phyloP scores from a whole-genome alignment of 140 eudicot species.

The Erigeron philadelphicus region DNA sequence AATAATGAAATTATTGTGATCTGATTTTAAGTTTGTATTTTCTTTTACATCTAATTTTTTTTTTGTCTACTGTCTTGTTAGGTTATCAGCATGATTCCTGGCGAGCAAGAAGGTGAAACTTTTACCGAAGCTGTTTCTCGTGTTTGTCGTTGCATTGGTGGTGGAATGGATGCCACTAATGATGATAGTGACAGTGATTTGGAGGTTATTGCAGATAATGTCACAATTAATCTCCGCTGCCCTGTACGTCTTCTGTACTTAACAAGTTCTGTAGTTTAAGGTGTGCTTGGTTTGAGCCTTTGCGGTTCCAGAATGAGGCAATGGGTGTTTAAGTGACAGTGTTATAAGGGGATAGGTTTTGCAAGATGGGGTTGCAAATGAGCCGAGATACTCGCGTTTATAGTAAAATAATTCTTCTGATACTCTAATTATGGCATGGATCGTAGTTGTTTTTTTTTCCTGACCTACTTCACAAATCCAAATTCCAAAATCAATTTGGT shows the following conservation, averaged over 20 bases:
- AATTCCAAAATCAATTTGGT: too few relatives aligned
- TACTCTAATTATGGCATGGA: too few relatives aligned
- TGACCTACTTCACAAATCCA: too few relatives aligned
- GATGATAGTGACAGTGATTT: slow-evolving; percentile 95
- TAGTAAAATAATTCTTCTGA: too few relatives aligned
- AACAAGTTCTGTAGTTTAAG: too few relatives aligned
- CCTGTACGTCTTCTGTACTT: slow-evolving; percentile 59
- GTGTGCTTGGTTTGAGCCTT: too few relatives aligned
- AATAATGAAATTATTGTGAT: neutral
- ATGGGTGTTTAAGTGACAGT: too few relatives aligned
- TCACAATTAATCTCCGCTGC: slow-evolving; percentile 87
- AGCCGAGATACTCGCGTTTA: too few relatives aligned
- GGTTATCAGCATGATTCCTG: slow-evolving; percentile 73
- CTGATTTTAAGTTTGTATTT: neutral
- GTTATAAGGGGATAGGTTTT: too few relatives aligned
- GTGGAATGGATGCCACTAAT: slow-evolving; percentile 70
- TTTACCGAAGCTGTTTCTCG: slow-evolving; percentile 83
- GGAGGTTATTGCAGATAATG: slow-evolving; percentile 87
- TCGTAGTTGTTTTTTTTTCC: too few relatives aligned
- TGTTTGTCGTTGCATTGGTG: slow-evolving; percentile 92
- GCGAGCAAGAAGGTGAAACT: slow-evolving; percentile 73
- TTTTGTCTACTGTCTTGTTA: slow-evolving; percentile 19
- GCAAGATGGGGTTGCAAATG: too few relatives aligned
- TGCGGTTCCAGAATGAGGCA: too few relatives aligned
- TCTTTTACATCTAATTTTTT: neutral